phyloP scores from a whole-genome alignment of 192 early-diverging fungal species.

The Podila clonocystis region DNA sequence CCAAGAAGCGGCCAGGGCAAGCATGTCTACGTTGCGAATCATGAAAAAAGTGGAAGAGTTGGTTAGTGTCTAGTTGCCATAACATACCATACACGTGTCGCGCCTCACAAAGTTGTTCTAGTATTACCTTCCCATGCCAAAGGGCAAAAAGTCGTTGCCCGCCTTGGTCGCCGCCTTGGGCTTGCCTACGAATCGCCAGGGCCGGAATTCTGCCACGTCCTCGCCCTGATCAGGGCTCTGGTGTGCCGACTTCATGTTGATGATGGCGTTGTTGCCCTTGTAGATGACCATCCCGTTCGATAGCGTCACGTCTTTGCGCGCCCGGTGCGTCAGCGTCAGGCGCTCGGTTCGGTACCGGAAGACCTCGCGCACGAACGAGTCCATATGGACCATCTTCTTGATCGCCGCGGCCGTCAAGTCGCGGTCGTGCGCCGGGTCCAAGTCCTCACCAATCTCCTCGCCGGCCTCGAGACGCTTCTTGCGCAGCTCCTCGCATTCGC shows the following conservation, averaged over 20 bases:
- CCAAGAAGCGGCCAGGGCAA: constrained; percentile 61
- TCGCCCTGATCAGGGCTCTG: constrained; percentile 24
- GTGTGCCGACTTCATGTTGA: constrained; percentile 38
- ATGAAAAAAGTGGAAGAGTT: no score
- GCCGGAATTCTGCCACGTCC: constrained; percentile 35
- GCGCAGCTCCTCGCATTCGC: constrained; percentile 23
- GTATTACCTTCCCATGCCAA: constrained; percentile 55
- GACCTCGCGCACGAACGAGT: constrained; percentile 53
- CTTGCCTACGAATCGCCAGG: constrained; percentile 48
- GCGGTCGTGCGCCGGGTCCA: constrained; percentile 26
- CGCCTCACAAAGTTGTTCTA: no score
- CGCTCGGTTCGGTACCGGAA: constrained; percentile 36
- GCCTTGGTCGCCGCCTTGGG: constrained; percentile 39
- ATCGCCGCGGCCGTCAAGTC: constrained; percentile 26
- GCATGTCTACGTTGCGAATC: constrained; percentile 29
- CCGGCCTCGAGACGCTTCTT: constrained; percentile 7
- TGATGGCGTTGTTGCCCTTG: constrained; percentile 28
- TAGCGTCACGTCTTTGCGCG: constrained; percentile 26
- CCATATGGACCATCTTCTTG: constrained; percentile 52
- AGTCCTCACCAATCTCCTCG: constrained; percentile 4
- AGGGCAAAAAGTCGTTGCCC: constrained; percentile 40
- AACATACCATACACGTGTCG: no score
- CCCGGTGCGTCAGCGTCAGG: constrained; percentile 21
- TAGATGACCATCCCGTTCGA: constrained; percentile 44
- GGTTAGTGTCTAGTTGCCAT: no score